Evolutionary conservation across 1,139 yeast species (phyloP).

Genomic region (Schizosaccharomyces versatilis): DNA sequence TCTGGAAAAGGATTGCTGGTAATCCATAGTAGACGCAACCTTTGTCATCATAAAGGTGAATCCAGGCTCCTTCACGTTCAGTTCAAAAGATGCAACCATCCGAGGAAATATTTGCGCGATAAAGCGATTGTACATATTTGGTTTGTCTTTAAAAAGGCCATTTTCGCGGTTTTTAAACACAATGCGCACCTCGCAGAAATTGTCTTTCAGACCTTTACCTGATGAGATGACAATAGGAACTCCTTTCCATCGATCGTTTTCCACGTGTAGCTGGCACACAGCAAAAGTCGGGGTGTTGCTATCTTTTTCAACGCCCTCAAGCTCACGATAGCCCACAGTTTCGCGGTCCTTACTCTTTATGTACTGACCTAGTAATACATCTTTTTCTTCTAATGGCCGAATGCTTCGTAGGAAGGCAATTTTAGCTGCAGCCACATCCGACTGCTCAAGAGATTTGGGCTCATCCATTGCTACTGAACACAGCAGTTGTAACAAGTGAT

Average conservation of each 20-base stretch:
- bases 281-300: constrained; percentile 87
- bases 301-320: constrained; percentile 61
- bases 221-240: constrained; percentile 91
- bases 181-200: constrained; percentile 74
- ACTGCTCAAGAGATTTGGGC: constrained; percentile 79
- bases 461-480: constrained; percentile 87
- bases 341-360: constrained; percentile 61
- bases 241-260: constrained; percentile 93
- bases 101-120: constrained; percentile 86
- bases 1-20: constrained; percentile 57
- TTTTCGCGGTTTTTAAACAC: constrained; percentile 71
- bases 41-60: constrained; percentile 56
- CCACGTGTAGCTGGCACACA: constrained; percentile 52
- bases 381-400: constrained; percentile 39
- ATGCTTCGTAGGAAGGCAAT: constrained; percentile 76
- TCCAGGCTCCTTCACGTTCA: constrained; percentile 87
- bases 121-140: constrained; percentile 51
- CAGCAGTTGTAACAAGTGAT: constrained; percentile 79
- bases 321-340: constrained; percentile 81
- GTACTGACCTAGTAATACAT: constrained; percentile 74
- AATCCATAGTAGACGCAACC: constrained; percentile 78
- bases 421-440: constrained; percentile 85
- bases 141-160: constrained; percentile 63
- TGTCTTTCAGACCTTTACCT: constrained; percentile 34
- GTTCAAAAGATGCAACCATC: constrained; percentile 78